phyloP scores from a whole-genome alignment of 768 basidiomycete genomes.

The Termitomyces titanicus region DNA sequence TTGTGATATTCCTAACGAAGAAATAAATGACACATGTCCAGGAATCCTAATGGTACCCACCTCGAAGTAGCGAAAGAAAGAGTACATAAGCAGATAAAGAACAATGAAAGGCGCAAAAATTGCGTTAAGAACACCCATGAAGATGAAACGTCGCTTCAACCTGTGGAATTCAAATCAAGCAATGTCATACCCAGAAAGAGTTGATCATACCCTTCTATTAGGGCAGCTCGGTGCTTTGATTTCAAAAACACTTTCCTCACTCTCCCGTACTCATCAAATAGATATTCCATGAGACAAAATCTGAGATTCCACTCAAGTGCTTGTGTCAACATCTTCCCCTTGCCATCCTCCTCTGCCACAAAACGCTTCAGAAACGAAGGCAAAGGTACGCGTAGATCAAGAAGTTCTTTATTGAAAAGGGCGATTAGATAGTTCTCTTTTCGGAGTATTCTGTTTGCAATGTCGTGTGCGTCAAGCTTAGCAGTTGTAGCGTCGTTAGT shows the following conservation, averaged over 20 bases:
- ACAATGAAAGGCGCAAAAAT: constrained; percentile 97
- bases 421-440: constrained; percentile 99
- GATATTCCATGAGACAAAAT: constrained; percentile 92
- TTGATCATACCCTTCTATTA: constrained; percentile 75
- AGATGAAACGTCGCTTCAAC: constrained; percentile 80
- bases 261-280: constrained; percentile 87
- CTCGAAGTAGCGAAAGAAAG: constrained; percentile 99
- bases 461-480: constrained; percentile 95
- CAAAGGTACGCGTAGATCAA: constrained; percentile 83
- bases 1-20: constrained; percentile 91
- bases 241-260: constrained; percentile 92
- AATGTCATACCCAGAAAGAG: background rate
- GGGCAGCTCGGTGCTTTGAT: constrained; percentile 67
- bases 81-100: constrained; percentile 94
- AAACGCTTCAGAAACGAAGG: constrained; percentile 56
- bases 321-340: constrained; percentile 79
- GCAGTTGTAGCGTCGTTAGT: constrained; percentile 68
- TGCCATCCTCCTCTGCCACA: constrained; percentile 50
- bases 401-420: constrained; percentile 92
- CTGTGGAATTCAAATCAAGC: constrained; percentile 35
- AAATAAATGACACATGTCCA: constrained; percentile 7
- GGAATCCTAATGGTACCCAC: constrained; percentile 38
- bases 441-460: constrained; percentile 96
- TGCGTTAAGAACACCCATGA: constrained; percentile 96
- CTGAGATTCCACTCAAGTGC: constrained; percentile 97